Conservation (phyloP, 1,139 yeast species). For the Kluyveromyces sp. region DNA sequence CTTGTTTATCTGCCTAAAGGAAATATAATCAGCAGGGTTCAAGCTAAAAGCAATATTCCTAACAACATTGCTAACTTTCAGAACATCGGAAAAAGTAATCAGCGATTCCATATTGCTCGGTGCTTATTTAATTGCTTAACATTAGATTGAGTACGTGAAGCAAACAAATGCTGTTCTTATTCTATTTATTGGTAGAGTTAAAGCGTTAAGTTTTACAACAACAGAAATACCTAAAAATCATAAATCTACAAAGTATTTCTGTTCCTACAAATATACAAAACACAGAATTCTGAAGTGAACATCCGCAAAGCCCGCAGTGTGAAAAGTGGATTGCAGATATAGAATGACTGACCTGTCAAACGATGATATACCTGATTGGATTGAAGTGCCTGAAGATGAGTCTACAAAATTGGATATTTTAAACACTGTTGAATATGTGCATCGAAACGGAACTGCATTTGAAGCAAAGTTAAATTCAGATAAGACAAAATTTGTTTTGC, state of each 20-base stretch:
- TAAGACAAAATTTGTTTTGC: constrained; percentile 55
- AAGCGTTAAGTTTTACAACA: too few species aligned
- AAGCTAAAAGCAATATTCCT: constrained; percentile 18
- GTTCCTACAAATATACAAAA: too few species aligned
- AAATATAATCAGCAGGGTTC: constrained; percentile 28
- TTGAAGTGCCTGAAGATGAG: constrained; percentile 7
- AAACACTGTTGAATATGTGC: constrained; percentile 59
- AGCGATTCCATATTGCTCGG: neutral
- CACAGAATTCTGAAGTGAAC: too few species aligned
- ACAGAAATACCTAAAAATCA: too few species aligned
- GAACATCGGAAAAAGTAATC: constrained; percentile 19
- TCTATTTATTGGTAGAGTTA: too few species aligned
- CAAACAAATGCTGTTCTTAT: too few species aligned
- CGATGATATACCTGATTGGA: neutral
- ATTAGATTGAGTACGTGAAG: too few species aligned
- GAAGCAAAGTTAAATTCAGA: constrained; percentile 41
- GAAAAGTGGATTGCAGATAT: neutral
- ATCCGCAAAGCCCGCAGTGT: too few species aligned
- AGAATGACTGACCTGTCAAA: neutral
- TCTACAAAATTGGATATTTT: constrained; percentile 46
- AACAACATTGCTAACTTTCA: constrained; percentile 23
- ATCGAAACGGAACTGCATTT: constrained; percentile 59
- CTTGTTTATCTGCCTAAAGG: constrained; percentile 24
- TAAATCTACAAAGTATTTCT: too few species aligned
- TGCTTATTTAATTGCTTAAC: too few species aligned